Base-by-base conservation (phyloP, 2,329 filamentous ascomycete species). In the Shiraia sp. region DNA sequence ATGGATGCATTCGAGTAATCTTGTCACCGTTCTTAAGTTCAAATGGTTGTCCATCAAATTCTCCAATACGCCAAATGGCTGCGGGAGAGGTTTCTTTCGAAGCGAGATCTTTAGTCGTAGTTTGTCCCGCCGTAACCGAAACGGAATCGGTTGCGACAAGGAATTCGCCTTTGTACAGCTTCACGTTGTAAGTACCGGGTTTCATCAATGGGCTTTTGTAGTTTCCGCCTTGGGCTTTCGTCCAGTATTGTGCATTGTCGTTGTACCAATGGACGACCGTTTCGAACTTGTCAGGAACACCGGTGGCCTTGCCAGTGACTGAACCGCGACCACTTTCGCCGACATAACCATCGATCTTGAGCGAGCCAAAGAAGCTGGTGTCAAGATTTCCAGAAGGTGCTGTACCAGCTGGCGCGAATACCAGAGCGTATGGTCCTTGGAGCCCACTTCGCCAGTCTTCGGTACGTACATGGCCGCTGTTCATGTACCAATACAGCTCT, bases 191-290 rank as follows among this genome's bases (percentile, higher is more conserved):
- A 3, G 42, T 39, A 3, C 55, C 53, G 5, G 55, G 39, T 17
- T 57, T 59, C 55, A 59, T 59, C 29, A 43, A 25, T 2, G 53
- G 53, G 2, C 49, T 52, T 9, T 47, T 55, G 34, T 48, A 59
- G 10, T 42, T 41, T 0, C 55, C 55, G 16, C 37, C 38, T 2
- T 19, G 33, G 2, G 49, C 48, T 25, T 57, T 59, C 2, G 55
- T 52, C 82, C 82, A 86, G 70, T 85, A 85, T 58, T 86, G 82
- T 1, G 80, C 79, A 2, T 72, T 71, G 7, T 56, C 61, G 64
- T 85, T 86, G 65, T 77, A 66, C 82, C 81, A 86, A 63, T 86
- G 81, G 1, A 85, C 70, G 3, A 59, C 53, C 2, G 51, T 51
- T 31, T 59, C 55, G 29, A 57, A 57, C 2, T 43, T 26, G 10